phyloP scores from a whole-genome alignment of 441 rosid species.

The Croton laevigatus region DNA sequence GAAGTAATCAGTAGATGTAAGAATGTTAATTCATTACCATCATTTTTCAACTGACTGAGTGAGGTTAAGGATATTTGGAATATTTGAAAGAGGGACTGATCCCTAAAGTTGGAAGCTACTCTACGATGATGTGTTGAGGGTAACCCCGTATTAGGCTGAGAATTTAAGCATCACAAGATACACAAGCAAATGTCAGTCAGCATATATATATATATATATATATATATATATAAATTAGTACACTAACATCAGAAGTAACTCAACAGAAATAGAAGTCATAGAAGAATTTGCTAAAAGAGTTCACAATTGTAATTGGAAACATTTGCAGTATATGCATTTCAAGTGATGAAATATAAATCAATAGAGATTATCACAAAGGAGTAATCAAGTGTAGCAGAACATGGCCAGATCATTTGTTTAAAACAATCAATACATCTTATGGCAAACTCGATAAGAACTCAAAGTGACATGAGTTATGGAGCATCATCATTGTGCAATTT shows the following conservation, averaged over 20 bases:
- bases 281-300: neutral
- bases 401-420: neutral
- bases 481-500: neutral
- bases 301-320: neutral
- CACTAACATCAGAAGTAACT: neutral
- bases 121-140: slow-evolving; percentile 91
- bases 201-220: slow-evolving; percentile 4
- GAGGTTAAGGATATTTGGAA: slow-evolving; percentile 95
- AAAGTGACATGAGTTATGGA: neutral
- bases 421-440: neutral
- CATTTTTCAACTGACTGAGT: slow-evolving; percentile 80
- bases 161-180: slow-evolving; percentile 24
- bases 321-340: neutral
- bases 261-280: neutral
- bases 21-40: slow-evolving; percentile 50
- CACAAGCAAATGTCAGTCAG: slow-evolving; percentile 28
- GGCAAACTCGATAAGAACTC: neutral
- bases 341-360: neutral
- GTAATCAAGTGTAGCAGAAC: neutral
- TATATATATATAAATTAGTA: neutral
- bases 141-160: slow-evolving; percentile 77
- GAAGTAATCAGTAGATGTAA: slow-evolving; percentile 3
- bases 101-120: slow-evolving; percentile 91
- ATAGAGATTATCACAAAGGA: neutral
- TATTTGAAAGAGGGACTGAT: slow-evolving; percentile 88